Percentiles rank a stretch among this genome's conserved stretches.
Conservation (phyloP, 176 grass and related monocot species). For the sorghum (Sorghum bicolor) region Sorghum_bicolor_NCBIv3 NC_012871.2:64099001-64099500, state of each 20-base stretch:
- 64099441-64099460: neutral
- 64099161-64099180: neutral
- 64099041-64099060: neutral
- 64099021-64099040: too few species aligned
- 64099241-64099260: slow-evolving; percentile 57
- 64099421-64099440: neutral
- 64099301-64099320: neutral
- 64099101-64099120: neutral
- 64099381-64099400: neutral
- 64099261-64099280: slow-evolving; percentile 58
- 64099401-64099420: neutral
- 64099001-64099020: neutral
- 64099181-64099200: neutral
- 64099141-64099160: neutral
- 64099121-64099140: neutral
- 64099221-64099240: slow-evolving; percentile 68
- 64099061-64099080: neutral
- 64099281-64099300: slow-evolving; percentile 38
- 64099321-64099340: neutral
- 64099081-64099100: neutral
- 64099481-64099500: neutral
- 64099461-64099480: neutral
- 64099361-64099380: neutral
- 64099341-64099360: neutral
- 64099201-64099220: neutral